Base-by-base conservation (phyloP, 768 basidiomycete species). In the Asterophora lycoperdoides region DNA sequence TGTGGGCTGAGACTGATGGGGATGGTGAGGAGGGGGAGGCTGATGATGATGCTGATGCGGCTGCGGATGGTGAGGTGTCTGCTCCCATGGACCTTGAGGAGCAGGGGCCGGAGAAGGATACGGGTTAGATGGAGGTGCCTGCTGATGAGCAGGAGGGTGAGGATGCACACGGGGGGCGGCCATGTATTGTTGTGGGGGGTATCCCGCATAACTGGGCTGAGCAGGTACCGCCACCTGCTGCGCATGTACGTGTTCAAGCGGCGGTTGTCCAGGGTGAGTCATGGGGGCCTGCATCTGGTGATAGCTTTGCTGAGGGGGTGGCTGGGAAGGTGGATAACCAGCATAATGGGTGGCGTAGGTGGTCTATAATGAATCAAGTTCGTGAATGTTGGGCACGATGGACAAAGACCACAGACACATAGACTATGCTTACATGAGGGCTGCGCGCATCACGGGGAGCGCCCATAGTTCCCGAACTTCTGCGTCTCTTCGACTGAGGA, bases 51-150 rank as follows among this genome's bases (percentile, higher is more conserved):
- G 59, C 29, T 62, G 64, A 32, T 57, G 48, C 13, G 60, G 58
- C 51, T 56, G 54, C 3, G 54, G 58, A 9, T 64, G 63, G 34
- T 67, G 66, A 11, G 58, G 63, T 6, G 23, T 23, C 44, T 64
- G 69, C 13, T 67, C 63, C 73, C 74, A 75, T 20, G 67, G 62
- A 6, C 64, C 65, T 54, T 75, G 73, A 28, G 66, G 65, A 29
- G 70, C 65, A 17, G 70, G 66, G 1, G 74, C 69, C 28, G 72
- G 68, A 37, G 74, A 68, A n/a, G 75, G 75, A 49, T 76, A 77
- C 8, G 75, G 69, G 50, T 73, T 73, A 20, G 63, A 60, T 53
- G 73, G 71, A 17, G 69, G 64, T 14, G 68, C 65, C 11, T 64
- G 61, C 29, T 68, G 65, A 33, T 64, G 68, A 43, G 57, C 49